Percentiles rank a stretch among this genome's conserved stretches.
Evolutionary conservation across 768 basidiomycete genomes (phyloP).

Genomic region (Hericium alpestre): DNA sequence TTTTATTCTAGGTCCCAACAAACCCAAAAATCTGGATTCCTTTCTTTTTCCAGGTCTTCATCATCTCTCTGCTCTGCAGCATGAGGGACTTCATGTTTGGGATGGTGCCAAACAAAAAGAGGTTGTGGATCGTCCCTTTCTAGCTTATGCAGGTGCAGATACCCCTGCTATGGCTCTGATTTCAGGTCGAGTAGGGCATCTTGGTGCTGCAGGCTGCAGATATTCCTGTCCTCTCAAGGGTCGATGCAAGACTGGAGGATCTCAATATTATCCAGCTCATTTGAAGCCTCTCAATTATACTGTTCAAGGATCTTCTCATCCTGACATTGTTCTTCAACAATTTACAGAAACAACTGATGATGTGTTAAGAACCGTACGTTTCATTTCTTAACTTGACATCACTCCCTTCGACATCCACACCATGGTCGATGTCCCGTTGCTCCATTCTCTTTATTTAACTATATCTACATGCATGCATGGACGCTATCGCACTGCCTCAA

Average conservation of each 20-base stretch:
- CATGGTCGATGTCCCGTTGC: too few relatives aligned
- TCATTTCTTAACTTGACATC: too few relatives aligned
- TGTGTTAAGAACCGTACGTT: too few relatives aligned
- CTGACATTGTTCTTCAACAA: not conserved
- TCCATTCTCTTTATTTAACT: too few relatives aligned
- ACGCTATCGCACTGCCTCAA: too few relatives aligned
- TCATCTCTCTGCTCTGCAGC: constrained; percentile 22
- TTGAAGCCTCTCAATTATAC: not conserved
- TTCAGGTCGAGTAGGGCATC: constrained; percentile 26
- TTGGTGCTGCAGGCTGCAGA: constrained; percentile 17
- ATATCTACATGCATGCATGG: too few relatives aligned
- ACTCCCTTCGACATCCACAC: too few relatives aligned
- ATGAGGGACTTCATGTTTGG: constrained; percentile 17
- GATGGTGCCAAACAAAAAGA: constrained; percentile 8
- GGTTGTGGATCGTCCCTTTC: constrained; percentile 7
- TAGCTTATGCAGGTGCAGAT: constrained; percentile 21
- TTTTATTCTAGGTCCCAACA: constrained; percentile 23
- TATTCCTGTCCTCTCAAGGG: constrained; percentile 22
- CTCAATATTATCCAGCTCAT: constrained; percentile 24
- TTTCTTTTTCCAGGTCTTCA: constrained; percentile 22
- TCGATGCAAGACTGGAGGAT: constrained; percentile 18
- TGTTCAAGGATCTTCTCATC: not conserved
- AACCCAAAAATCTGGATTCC: constrained; percentile 20
- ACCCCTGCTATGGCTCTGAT: constrained; percentile 22
- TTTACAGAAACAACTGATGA: not conserved